phyloP scores from a whole-genome alignment of 352 stramenopile species.

The Elongisporangium undulatum region DNA sequence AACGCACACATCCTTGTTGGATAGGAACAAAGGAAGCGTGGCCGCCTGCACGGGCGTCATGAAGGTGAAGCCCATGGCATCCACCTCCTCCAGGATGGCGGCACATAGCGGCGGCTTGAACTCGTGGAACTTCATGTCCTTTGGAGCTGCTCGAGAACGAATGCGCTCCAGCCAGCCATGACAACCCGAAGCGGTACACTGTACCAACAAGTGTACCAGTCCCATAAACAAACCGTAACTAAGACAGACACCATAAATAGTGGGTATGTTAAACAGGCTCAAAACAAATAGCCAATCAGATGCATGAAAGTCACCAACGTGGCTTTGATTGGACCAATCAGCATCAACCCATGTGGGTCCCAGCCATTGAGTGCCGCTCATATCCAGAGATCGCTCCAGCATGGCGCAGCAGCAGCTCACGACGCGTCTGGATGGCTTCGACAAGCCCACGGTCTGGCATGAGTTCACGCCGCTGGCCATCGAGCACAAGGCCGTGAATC shows the following conservation, averaged over 20 bases:
- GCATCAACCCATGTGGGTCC: not conserved
- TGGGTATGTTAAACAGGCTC: too few relatives aligned
- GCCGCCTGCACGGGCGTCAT: slow-evolving; percentile 92
- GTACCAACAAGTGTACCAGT: not conserved
- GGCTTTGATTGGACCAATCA: not conserved
- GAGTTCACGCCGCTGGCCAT: slow-evolving; percentile 88
- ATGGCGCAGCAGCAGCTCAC: slow-evolving; percentile 62
- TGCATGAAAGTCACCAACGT: too few relatives aligned
- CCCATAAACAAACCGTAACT: too few relatives aligned
- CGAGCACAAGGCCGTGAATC: slow-evolving; percentile 88
- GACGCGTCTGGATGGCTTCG: slow-evolving; percentile 61
- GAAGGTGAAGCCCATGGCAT: slow-evolving; percentile 80
- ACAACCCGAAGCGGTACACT: not conserved
- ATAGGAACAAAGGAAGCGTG: slow-evolving; percentile 91
- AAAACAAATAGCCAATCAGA: too few relatives aligned
- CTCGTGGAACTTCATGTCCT: slow-evolving; percentile 73
- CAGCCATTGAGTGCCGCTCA: too few relatives aligned
- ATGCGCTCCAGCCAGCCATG: not conserved
- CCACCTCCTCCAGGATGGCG: slow-evolving; percentile 65
- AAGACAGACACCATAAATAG: too few relatives aligned
- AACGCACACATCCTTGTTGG: slow-evolving; percentile 93
- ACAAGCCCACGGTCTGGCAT: slow-evolving; percentile 80
- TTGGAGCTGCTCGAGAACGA: slow-evolving; percentile 1
- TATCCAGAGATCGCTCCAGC: slow-evolving; percentile 6
- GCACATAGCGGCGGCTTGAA: slow-evolving; percentile 74